A percentile compares a stretch with the other conserved stretches of the same genome.
These are phyloP conservation scores for Gleditsia sinensis DNA, from an alignment of 306 rosid genomes.

Conservation along the genomic window DNA sequence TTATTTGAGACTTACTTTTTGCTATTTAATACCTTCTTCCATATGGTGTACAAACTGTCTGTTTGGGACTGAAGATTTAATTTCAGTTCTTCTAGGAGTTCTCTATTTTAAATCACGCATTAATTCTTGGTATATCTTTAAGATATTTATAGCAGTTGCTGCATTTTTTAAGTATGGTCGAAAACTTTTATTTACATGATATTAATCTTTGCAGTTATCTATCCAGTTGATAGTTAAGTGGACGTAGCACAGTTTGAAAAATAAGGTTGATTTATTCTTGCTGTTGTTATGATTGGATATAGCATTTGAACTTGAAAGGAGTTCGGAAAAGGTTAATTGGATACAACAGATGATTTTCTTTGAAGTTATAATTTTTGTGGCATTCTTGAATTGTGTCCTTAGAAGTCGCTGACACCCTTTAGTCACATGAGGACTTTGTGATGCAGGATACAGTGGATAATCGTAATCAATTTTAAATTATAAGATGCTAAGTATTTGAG, in stretches of 20 bases:
- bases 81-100: slow-evolving; percentile 10
- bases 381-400: slow-evolving; percentile 4
- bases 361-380: not conserved
- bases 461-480: not conserved
- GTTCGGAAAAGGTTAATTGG: slow-evolving; percentile 13
- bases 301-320: slow-evolving; percentile 6
- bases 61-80: slow-evolving; percentile 16
- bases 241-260: slow-evolving; percentile 26
- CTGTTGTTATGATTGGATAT: slow-evolving; percentile 19
- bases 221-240: not conserved
- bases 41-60: not conserved
- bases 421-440: not conserved
- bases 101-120: slow-evolving; percentile 3
- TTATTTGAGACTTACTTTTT: slow-evolving; percentile 18
- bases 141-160: not conserved
- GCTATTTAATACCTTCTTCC: not conserved
- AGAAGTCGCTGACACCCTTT: slow-evolving; percentile 7
- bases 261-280: slow-evolving; percentile 9
- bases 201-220: slow-evolving; percentile 6
- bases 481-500: slow-evolving; percentile 1
- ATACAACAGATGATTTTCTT: not conserved
- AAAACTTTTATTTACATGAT: not conserved
- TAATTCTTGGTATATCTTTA: not conserved
- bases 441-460: not conserved
- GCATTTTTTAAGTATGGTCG: slow-evolving; percentile 4